These are phyloP conservation scores for Nectriaceae sp. DNA, from an alignment of 2,329 filamentous ascomycete species.

Conservation along the genomic window DNA sequence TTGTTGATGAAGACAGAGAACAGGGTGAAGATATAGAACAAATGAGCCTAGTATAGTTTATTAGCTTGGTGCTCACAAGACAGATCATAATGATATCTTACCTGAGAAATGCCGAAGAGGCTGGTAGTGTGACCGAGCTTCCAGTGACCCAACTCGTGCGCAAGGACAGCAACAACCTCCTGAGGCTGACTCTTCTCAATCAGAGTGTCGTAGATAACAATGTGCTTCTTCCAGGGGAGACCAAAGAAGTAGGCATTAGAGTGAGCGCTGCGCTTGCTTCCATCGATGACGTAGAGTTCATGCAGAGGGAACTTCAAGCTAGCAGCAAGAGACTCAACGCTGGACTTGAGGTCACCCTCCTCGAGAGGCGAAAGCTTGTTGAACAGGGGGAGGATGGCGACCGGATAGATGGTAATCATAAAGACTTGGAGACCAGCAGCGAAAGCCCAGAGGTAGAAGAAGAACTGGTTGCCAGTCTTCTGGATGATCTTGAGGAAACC, in stretches of 20 bases:
- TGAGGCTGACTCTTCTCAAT: slow-evolving; percentile 92
- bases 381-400: slow-evolving; percentile 91
- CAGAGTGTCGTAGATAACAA: slow-evolving; percentile 97
- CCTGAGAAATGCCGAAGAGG: slow-evolving; percentile 83
- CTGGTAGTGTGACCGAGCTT: slow-evolving; percentile 92
- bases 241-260: slow-evolving; percentile 96
- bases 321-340: slow-evolving; percentile 81
- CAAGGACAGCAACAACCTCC: slow-evolving; percentile 92
- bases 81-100: slow-evolving; percentile 37
- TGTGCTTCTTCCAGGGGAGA: slow-evolving; percentile 99
- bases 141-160: slow-evolving; percentile 97
- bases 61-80: slow-evolving; percentile 26
- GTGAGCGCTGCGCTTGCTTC: slow-evolving; percentile 83
- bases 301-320: slow-evolving; percentile 88
- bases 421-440: slow-evolving; percentile 87
- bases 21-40: slow-evolving; percentile 94
- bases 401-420: slow-evolving; percentile 94
- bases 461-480: slow-evolving; percentile 91
- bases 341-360: slow-evolving; percentile 82
- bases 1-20: slow-evolving; percentile 99
- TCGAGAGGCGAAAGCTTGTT: slow-evolving; percentile 96
- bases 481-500: slow-evolving; percentile 94
- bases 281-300: slow-evolving; percentile 93
- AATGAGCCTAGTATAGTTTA: slow-evolving; percentile 65
- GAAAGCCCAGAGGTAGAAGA: slow-evolving; percentile 97